Evolutionary conservation across 441 rosid species (phyloP).

Genomic region (Erysimum cheiri): DNA sequence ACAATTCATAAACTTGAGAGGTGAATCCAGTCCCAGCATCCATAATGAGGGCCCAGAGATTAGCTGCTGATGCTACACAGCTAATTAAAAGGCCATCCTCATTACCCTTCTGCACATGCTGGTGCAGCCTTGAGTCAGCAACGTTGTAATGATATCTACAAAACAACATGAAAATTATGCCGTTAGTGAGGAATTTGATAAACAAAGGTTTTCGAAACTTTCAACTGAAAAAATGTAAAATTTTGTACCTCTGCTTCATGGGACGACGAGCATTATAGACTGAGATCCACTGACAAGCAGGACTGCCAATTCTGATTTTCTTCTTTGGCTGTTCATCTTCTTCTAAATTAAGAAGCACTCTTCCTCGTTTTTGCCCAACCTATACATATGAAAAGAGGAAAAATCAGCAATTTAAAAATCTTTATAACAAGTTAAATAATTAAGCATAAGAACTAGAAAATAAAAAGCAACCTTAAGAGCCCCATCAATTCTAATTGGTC

Average conservation of each 20-base stretch:
- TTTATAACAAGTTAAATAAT: conserved; percentile 11
- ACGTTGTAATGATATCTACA: conserved; percentile 96
- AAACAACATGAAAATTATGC: neutral
- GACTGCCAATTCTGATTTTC: conserved; percentile 84
- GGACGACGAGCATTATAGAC: conserved; percentile 92
- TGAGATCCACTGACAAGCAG: conserved; percentile 91
- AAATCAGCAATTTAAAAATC: conserved; percentile 24
- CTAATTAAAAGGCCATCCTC: conserved; percentile 91
- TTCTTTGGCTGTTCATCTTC: conserved; percentile 94
- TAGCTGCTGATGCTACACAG: conserved; percentile 85
- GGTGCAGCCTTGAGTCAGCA: conserved; percentile 77
- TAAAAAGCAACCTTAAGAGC: conserved; percentile 66
- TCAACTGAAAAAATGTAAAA: neutral
- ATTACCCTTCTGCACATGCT: conserved; percentile 88
- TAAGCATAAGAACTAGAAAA: neutral
- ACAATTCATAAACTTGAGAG: conserved; percentile 85
- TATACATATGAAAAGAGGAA: conserved; percentile 38
- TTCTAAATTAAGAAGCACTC: conserved; percentile 76
- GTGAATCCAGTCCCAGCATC: conserved; percentile 95
- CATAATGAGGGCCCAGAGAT: conserved; percentile 96
- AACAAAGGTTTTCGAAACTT: conserved; percentile 5
- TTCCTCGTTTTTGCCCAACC: conserved; percentile 94
- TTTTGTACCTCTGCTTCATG: conserved; percentile 83
- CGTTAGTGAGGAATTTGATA: neutral
- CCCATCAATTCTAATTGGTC: conserved; percentile 82